These are phyloP conservation scores for Chaetomium fimeti DNA, from an alignment of 495 filamentous ascomycete genomes.

Conservation along the genomic window DNA sequence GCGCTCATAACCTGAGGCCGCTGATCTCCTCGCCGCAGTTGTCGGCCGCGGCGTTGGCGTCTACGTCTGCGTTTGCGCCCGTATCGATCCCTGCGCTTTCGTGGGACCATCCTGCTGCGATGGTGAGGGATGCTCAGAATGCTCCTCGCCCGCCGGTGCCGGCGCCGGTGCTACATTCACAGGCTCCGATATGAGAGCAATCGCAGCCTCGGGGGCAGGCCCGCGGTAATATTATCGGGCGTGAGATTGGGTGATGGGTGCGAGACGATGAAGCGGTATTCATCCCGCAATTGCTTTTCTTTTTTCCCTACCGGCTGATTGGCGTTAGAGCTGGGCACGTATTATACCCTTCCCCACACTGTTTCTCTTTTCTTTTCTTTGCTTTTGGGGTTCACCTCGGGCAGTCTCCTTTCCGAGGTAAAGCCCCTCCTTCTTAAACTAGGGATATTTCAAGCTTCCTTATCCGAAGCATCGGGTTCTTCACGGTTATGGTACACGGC, in stretches of 20 bases:
- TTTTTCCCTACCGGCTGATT: neutral
- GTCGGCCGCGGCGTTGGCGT: neutral
- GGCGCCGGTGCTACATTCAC: neutral
- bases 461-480: neutral
- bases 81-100: neutral
- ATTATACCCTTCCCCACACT: too few species aligned
- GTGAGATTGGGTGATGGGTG: neutral
- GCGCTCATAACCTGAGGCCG: constrained; percentile 7
- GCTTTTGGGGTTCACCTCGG: too few species aligned
- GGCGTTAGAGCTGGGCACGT: neutral
- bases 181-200: neutral
- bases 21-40: neutral
- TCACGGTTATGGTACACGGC: neutral
- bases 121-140: neutral
- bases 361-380: too few species aligned
- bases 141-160: neutral
- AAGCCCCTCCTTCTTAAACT: too few species aligned
- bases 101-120: neutral
- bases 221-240: neutral
- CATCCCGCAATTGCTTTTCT: neutral
- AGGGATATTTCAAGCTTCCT: neutral
- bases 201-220: neutral
- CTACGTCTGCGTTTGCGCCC: neutral
- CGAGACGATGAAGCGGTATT: too few species aligned
- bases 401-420: too few species aligned